Evolutionary conservation across 192 early-diverging fungal genomes (phyloP).

Genomic region (Blastocladiella britannica): DNA sequence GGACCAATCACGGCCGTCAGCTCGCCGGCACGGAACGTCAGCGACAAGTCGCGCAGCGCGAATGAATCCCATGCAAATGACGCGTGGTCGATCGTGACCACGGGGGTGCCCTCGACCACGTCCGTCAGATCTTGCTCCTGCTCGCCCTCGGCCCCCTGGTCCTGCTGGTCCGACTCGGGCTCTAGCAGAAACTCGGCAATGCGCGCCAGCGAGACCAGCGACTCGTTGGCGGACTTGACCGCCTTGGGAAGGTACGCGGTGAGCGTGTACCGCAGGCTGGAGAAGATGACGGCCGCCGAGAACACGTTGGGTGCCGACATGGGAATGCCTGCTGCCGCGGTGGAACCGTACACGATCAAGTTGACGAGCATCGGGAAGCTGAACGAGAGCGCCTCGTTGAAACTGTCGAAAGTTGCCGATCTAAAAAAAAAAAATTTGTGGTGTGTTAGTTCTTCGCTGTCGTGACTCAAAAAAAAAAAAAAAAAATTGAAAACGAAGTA

Average conservation of each 20-base stretch:
- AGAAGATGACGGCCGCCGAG: slow-evolving; percentile 29
- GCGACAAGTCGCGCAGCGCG: not conserved
- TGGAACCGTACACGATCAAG: slow-evolving; percentile 16
- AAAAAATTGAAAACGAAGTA: slow-evolving; percentile 33
- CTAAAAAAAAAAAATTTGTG: too few relatives aligned
- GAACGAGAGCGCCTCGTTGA: too few relatives aligned
- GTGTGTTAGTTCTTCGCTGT: too few relatives aligned
- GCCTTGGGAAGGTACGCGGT: slow-evolving; percentile 15
- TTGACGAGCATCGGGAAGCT: slow-evolving; percentile 13
- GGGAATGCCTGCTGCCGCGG: not conserved
- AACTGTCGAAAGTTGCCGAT: too few relatives aligned
- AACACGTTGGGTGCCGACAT: slow-evolving; percentile 18
- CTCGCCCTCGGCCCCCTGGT: slow-evolving; percentile 10
- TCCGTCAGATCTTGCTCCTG: not conserved
- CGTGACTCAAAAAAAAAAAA: too few relatives aligned
- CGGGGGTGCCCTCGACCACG: too few relatives aligned
- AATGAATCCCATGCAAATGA: not conserved
- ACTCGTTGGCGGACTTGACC: slow-evolving; percentile 11
- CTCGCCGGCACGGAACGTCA: slow-evolving; percentile 1
- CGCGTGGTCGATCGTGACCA: too few relatives aligned
- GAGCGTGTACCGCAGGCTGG: slow-evolving; percentile 2
- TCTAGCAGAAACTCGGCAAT: slow-evolving; percentile 36
- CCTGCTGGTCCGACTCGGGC: slow-evolving; percentile 32
- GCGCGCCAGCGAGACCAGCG: slow-evolving; percentile 26
- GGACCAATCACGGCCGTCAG: slow-evolving; percentile 20